Evolutionary conservation across 805 yeast genomes (phyloP).

Genomic region (Wickerhamiella qilinensis): DNA sequence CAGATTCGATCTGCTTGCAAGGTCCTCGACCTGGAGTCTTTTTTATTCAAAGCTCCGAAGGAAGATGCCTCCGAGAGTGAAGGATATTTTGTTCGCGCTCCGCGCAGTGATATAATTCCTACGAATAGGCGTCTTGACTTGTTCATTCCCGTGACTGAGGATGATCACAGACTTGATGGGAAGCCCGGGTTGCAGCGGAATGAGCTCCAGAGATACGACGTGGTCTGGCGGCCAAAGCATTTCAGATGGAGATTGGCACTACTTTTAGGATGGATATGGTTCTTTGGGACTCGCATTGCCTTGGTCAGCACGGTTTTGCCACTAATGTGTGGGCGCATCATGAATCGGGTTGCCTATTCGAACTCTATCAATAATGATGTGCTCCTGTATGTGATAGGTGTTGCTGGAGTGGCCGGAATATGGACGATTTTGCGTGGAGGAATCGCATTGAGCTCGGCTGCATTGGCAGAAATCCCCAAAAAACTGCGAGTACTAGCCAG

Average conservation of each 20-base stretch:
- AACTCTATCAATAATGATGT: conserved; percentile 7
- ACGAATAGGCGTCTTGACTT: conserved; percentile 39
- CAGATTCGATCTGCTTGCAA: conserved; percentile 5
- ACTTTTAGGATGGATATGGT: conserved; percentile 30
- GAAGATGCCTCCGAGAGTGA: conserved; percentile 35
- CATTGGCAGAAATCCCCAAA: background rate
- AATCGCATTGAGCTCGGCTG: background rate
- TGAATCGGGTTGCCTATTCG: conserved; percentile 3
- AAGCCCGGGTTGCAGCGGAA: conserved; percentile 28
- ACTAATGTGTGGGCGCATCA: conserved; percentile 8
- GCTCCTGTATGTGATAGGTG: conserved; percentile 3
- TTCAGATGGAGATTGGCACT: conserved; percentile 43
- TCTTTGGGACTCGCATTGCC: conserved; percentile 1
- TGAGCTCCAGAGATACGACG: conserved; percentile 35
- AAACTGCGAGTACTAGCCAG: background rate
- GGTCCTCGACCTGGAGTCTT: conserved; percentile 17
- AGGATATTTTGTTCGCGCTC: conserved; percentile 76
- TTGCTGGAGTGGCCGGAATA: background rate
- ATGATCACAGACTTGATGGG: conserved; percentile 39
- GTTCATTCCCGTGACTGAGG: conserved; percentile 71
- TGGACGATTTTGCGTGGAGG: background rate
- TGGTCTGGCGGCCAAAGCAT: conserved; percentile 77
- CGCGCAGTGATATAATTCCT: conserved; percentile 63
- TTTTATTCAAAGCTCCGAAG: conserved; percentile 24
- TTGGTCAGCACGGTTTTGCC: conserved; percentile 7